phyloP scores from a whole-genome alignment of 805 yeast species.

The Suhomyces vadensis region DNA sequence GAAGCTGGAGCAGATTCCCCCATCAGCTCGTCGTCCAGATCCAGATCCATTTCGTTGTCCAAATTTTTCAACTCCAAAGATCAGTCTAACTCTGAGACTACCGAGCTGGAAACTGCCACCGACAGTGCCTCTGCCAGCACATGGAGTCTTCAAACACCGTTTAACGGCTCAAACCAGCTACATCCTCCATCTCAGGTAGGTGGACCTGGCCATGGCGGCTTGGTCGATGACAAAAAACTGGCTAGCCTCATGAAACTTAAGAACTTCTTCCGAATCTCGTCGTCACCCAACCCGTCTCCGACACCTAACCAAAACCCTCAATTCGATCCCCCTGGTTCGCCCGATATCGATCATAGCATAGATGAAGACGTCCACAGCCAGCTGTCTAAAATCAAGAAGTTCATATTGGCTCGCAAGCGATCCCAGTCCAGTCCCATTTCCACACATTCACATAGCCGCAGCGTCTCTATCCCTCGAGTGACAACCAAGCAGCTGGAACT shows the following conservation, averaged over 20 bases:
- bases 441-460: neutral
- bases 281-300: conserved; percentile 4
- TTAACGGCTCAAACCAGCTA: neutral
- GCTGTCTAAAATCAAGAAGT: conserved; percentile 3
- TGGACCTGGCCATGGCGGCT: neutral
- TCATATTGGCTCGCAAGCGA: conserved; percentile 11
- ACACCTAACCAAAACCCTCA: neutral
- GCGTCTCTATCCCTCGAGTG: conserved; percentile 2
- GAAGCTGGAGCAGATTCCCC: conserved; percentile 10
- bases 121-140: neutral
- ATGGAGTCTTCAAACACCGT: neutral
- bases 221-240: conserved; percentile 17
- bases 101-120: neutral
- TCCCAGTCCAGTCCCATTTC: conserved; percentile 12
- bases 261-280: conserved; percentile 26
- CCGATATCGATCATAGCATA: neutral
- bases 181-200: conserved; percentile 6
- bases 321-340: neutral
- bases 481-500: neutral
- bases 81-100: conserved; percentile 4
- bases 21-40: conserved; percentile 10
- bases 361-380: neutral
- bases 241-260: conserved; percentile 30
- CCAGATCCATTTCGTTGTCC: conserved; percentile 29
- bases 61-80: conserved; percentile 28